Evolutionary conservation across 495 filamentous ascomycete species (phyloP), one percentile per base, ranked within the genome.

Genomic region (Bathelium albidoporum): DNA sequence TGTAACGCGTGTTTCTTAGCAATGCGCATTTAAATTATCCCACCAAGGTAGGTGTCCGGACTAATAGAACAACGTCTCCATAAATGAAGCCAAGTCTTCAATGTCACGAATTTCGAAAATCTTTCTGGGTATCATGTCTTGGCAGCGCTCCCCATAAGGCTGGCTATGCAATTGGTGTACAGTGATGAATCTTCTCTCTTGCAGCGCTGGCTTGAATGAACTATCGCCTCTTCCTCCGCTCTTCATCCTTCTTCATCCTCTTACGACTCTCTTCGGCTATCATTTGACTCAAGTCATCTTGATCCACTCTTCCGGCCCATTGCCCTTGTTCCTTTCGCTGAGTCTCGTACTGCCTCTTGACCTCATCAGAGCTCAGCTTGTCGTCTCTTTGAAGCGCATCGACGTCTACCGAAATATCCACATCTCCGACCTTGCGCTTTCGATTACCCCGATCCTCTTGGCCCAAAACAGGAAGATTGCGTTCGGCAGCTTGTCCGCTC

Each of bases 201-300:
- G 31, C 2, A 58, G 7, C 49, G 4, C 24, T 24, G 24, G 24
- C 49, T 26, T 26, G 20, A 9, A 29, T 26, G 4, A 41, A 52
- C 36, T 71, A 82, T 43, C 79, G 74, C 70, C 77, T 80, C 22
- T 76, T 77, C 60, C 81, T 78, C 73, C 81, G 83, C 73, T 95
- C 89, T 73, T 92, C 88, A 65, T 97, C 91, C 66, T 86, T 81
- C 79, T 90, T 91, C 72, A 89, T 79, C 74, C 91, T 80, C 78
- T 97, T 97, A 62, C 90, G 82, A 72, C 86, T 91, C 75, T 97
- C 94, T 66, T 87, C 86, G 34, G 90, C 91, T 79, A 97, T 96
- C 93, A 98, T 96, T 70, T 95, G 88, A 72, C 87, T 95, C 58
- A 98, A 75, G 73, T 96, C 94, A 70, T 97, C 94, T 73, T 96